Conservation (phyloP, 1,139 yeast genomes). For the Yamadazyma spencermartinsiae region DNA sequence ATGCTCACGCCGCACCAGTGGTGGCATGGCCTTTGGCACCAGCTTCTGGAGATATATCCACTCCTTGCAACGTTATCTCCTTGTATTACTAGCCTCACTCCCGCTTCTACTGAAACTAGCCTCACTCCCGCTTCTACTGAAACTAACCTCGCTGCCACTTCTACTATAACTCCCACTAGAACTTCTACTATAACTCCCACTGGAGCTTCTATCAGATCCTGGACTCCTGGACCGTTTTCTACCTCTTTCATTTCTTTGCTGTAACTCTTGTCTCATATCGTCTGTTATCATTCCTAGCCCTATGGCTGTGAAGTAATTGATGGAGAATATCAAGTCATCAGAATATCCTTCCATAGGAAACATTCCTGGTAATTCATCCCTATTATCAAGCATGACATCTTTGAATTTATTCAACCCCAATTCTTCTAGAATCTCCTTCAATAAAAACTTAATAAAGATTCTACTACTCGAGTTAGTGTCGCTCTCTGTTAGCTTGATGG, state of each 20-base stretch:
- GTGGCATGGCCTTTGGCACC: too few relatives aligned
- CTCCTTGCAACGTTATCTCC: too few relatives aligned
- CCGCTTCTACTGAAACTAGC: conserved; percentile 15
- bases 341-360: conserved; percentile 48
- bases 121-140: conserved; percentile 16
- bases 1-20: too few relatives aligned
- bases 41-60: too few relatives aligned
- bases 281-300: conserved; percentile 86
- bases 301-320: conserved; percentile 91
- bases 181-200: conserved; percentile 19
- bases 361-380: conserved; percentile 48
- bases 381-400: conserved; percentile 51
- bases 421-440: conserved; percentile 80
- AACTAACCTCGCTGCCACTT: conserved; percentile 9
- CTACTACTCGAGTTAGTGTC: conserved; percentile 80
- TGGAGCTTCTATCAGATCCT: conserved; percentile 16
- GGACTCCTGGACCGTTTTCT: conserved; percentile 20
- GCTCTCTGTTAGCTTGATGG: conserved; percentile 62
- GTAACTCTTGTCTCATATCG: conserved; percentile 64
- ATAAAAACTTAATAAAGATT: conserved; percentile 76
- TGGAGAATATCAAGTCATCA: conserved; percentile 74
- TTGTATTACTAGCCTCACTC: conserved; percentile 13
- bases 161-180: conserved; percentile 13
- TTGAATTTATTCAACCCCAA: conserved; percentile 57
- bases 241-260: conserved; percentile 20